Evolutionary conservation across 1,284 basidiomycete genomes (phyloP), one percentile per base, ranked within the genome.

Genomic region (Apiotrichum mycotoxinovorans): DNA sequence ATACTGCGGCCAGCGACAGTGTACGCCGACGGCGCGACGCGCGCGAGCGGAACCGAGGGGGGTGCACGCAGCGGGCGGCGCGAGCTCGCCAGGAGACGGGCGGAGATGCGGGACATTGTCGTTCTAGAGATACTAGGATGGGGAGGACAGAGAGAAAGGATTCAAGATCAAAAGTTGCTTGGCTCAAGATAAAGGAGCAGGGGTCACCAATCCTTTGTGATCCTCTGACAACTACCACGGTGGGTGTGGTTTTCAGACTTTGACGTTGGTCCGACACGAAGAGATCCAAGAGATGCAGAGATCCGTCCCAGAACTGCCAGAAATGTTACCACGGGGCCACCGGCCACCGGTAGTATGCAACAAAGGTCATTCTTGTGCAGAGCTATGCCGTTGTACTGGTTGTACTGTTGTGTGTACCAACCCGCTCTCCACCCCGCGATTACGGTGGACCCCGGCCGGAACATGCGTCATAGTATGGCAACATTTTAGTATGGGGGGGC

Each of bases 101-200:
- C 30, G 11, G 46, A 30, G 46, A 48, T 34, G 46, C 46, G 46
- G 33, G 46, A 48, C 46, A 48, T 46, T 23, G 17, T 41, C n/a
- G 40, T 11, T 41, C 20, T 10, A 22, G 37, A n/a, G 15, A n/a
- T 17, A 20, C 11, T 4, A 20, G 20, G 46, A 18, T 23, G 34
- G 34, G 14, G 9, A 26, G 27, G 30, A n/a, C 14, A n/a, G 15
- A 18, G 44, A 26, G 8, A 8, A 12, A 42, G 15, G 7, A 42
- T 15, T 8, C n/a, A 4, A 23, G 23, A 4, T 4, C 8, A 3
- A 11, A 4, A n/a, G 25, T 10, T 20, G 18, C 25, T 18, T 14
- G n/a, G 25, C n/a, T n/a, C 25, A 45, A 45, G 15, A 45, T 15
- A 45, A 11, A 45, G 8, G 22, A 25, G 17, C 12, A 35, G 10